phyloP scores from a whole-genome alignment of 768 basidiomycete genomes.

The Phylloporus arenicola region DNA sequence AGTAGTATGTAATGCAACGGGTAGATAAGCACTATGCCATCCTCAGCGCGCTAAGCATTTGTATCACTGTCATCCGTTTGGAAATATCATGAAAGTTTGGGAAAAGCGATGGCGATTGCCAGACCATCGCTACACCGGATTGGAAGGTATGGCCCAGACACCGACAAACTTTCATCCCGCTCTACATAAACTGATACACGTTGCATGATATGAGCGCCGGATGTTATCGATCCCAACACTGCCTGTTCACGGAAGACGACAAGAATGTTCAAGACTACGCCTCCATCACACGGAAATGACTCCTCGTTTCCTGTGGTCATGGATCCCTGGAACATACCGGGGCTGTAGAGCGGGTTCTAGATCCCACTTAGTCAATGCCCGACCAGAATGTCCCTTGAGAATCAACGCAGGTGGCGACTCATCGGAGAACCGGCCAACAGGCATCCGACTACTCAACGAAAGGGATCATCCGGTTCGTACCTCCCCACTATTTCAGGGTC shows the following conservation, averaged over 20 bases:
- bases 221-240: slow-evolving; percentile 3
- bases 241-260: slow-evolving; percentile 3
- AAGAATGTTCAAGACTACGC: not conserved
- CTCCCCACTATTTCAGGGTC: not conserved
- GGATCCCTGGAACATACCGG: not conserved
- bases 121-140: slow-evolving; percentile 4
- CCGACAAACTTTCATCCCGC: slow-evolving; percentile 3
- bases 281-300: slow-evolving; percentile 11
- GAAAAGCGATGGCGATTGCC: slow-evolving; percentile 4
- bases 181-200: slow-evolving; percentile 5
- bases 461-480: not conserved
- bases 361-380: not conserved
- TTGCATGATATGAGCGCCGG: slow-evolving; percentile 3
- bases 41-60: slow-evolving; percentile 1
- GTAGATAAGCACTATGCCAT: not conserved
- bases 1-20: slow-evolving; percentile 1
- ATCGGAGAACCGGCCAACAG: not conserved
- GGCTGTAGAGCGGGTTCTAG: not conserved
- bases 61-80: slow-evolving; percentile 7
- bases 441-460: no score
- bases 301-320: not conserved
- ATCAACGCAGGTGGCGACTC: not conserved
- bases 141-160: slow-evolving; percentile 8
- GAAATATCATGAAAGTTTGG: slow-evolving; percentile 1
- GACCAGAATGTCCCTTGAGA: slow-evolving; percentile 1